Conservation (phyloP, 78 protist genomes). For the Dictyostelium firmibasis region DNA sequence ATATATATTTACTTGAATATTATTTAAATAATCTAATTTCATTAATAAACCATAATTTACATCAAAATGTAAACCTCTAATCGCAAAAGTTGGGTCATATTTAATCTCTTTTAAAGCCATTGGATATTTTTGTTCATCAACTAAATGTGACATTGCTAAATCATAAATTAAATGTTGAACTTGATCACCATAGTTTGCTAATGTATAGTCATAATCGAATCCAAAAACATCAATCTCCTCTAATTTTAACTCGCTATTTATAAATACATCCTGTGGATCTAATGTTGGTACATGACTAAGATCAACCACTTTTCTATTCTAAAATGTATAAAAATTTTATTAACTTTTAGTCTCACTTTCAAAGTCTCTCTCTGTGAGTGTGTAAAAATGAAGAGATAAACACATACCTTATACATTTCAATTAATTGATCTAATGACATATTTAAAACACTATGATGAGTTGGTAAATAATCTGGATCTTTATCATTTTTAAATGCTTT, state of each 20-base stretch:
- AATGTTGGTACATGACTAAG: conserved; percentile 62
- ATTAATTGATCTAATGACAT: conserved; percentile 53
- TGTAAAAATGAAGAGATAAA: background rate
- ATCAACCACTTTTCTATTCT: conserved; percentile 39
- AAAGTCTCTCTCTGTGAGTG: too few species aligned
- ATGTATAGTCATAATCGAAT: conserved; percentile 69
- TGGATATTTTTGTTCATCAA: conserved; percentile 70
- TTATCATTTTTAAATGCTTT: background rate
- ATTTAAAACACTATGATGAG: conserved; percentile 64
- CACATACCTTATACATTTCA: conserved; percentile 50
- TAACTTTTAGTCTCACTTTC: too few species aligned
- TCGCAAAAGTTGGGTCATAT: conserved; percentile 65
- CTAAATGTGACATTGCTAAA: conserved; percentile 27
- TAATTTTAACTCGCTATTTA: conserved; percentile 59
- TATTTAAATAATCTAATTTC: conserved; percentile 64
- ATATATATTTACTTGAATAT: conserved; percentile 34
- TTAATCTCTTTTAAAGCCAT: background rate
- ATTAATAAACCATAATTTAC: conserved; percentile 37
- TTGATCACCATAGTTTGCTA: conserved; percentile 61
- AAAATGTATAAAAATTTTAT: background rate
- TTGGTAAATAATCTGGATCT: background rate
- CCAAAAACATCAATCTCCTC: conserved; percentile 65
- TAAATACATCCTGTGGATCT: conserved; percentile 67
- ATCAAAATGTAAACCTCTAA: conserved; percentile 66
- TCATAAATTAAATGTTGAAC: conserved; percentile 73